Conservation (phyloP, 1,284 basidiomycete genomes). For the Schizopora paradoxa region DNA sequence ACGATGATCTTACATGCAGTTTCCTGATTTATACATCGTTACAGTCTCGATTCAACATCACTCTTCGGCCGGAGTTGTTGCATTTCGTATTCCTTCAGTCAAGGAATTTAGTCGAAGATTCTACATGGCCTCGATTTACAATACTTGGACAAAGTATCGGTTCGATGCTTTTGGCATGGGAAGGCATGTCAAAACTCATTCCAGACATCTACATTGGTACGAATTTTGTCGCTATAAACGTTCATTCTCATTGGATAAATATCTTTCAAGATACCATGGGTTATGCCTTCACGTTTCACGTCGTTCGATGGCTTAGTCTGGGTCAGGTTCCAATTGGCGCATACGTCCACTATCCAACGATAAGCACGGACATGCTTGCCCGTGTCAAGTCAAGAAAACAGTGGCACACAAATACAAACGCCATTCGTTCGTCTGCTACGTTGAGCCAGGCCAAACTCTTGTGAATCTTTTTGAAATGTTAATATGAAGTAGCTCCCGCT, state of each 20-base stretch:
- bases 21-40: not conserved
- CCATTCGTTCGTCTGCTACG: constrained; percentile 54
- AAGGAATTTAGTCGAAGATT: constrained; percentile 74
- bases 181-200: constrained; percentile 69
- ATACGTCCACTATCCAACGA: constrained; percentile 96
- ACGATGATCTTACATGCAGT: too few relatives aligned
- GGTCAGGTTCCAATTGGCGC: constrained; percentile 72
- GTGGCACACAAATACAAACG: constrained; percentile 65
- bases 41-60: constrained; percentile 84
- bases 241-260: not conserved
- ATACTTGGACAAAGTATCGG: constrained; percentile 90
- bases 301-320: constrained; percentile 53
- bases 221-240: not conserved
- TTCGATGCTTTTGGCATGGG: constrained; percentile 77
- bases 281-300: constrained; percentile 89
- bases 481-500: not conserved
- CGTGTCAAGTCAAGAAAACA: constrained; percentile 62
- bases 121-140: constrained; percentile 84
- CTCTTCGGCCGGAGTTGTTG: constrained; percentile 56
- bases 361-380: constrained; percentile 89
- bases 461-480: constrained; percentile 37
- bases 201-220: constrained; percentile 92
- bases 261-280: constrained; percentile 99
- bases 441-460: constrained; percentile 69
- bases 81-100: constrained; percentile 76